Conservation (phyloP, 305 asterid genomes). For the Petunia hybrid region DNA sequence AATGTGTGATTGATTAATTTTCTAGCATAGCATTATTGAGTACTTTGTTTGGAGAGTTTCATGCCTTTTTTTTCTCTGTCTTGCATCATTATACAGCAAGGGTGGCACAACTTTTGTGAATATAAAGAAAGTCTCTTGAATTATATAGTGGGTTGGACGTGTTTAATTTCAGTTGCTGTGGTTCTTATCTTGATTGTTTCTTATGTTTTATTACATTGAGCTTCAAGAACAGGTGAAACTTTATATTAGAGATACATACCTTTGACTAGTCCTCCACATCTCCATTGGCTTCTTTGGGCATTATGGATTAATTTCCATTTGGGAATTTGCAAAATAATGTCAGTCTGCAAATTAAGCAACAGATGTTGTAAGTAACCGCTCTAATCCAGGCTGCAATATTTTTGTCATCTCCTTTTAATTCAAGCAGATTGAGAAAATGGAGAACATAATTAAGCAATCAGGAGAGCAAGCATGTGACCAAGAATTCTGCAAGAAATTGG, state of each 20-base stretch:
- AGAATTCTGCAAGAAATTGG: constrained; percentile 70
- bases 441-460: constrained; percentile 49
- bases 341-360: not conserved
- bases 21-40: not conserved
- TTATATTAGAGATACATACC: not conserved
- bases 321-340: constrained; percentile 4
- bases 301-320: not conserved
- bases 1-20: not conserved
- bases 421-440: constrained; percentile 72
- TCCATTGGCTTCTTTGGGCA: constrained; percentile 23
- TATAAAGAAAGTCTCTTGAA: not conserved
- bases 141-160: not conserved
- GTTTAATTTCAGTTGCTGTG: not conserved
- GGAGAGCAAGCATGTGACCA: constrained; percentile 54
- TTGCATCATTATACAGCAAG: not conserved
- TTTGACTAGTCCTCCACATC: constrained; percentile 13
- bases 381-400: constrained; percentile 13
- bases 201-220: not conserved
- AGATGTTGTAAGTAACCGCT: not conserved
- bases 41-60: not conserved
- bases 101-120: not conserved
- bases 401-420: constrained; percentile 30
- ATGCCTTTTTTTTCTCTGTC: not conserved
- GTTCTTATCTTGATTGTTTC: not conserved
- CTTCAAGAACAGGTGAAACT: not conserved